Evolutionary conservation across 768 basidiomycete genomes (phyloP).

Genomic region (Grammothele lineata): DNA sequence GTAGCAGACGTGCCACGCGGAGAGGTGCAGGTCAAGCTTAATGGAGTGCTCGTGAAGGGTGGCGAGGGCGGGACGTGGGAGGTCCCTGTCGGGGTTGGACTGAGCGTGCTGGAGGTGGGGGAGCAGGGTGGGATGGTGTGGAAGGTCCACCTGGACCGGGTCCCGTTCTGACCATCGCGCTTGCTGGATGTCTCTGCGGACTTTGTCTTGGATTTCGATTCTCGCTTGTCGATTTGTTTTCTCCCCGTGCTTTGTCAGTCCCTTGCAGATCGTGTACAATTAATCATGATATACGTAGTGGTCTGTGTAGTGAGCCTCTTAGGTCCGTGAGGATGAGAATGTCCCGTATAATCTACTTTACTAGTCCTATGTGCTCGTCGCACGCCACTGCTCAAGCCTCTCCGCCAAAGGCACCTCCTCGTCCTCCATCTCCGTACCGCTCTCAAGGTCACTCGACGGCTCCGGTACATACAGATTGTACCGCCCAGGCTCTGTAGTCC

Average conservation of each 20-base stretch:
- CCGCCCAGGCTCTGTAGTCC: slow-evolving; percentile 52
- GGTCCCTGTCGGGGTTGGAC: slow-evolving; percentile 52
- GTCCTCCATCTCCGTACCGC: slow-evolving; percentile 37
- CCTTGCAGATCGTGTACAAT: neutral
- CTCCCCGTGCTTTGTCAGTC: neutral
- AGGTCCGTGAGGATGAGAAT: no score
- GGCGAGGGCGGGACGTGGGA: slow-evolving; percentile 57
- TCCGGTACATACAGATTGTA: slow-evolving; percentile 70
- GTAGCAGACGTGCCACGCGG: slow-evolving; percentile 25
- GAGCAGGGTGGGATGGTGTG: slow-evolving; percentile 65
- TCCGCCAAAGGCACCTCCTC: slow-evolving; percentile 18
- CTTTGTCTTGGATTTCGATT: neutral
- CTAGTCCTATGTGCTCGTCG: no score
- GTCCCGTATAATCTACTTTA: no score
- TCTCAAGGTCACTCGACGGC: slow-evolving; percentile 36
- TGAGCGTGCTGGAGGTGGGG: slow-evolving; percentile 67
- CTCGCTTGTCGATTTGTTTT: neutral
- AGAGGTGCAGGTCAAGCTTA: slow-evolving; percentile 60
- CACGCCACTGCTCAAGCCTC: slow-evolving; percentile 24
- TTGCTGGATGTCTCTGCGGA: neutral
- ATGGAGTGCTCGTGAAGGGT: slow-evolving; percentile 44
- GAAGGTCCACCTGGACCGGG: slow-evolving; percentile 54
- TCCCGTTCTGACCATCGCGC: slow-evolving; percentile 1
- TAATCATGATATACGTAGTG: neutral
- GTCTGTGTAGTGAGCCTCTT: neutral